phyloP scores from a whole-genome alignment of 2,329 filamentous ascomycete species.

The Aspergillus pseudonomiae region DNA sequence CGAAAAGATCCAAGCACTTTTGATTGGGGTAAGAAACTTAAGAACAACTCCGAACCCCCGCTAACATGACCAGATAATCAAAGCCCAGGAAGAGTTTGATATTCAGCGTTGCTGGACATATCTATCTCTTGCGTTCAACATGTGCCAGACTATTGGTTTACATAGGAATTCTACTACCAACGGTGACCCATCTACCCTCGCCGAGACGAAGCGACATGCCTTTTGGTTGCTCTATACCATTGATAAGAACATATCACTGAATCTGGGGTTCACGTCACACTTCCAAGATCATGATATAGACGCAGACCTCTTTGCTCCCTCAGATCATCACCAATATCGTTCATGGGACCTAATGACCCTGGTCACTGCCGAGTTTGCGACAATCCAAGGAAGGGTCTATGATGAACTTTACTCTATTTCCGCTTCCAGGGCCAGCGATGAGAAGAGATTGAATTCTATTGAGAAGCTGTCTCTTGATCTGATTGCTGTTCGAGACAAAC shows the following conservation, averaged over 20 bases:
- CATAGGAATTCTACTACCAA: slow-evolving; percentile 22
- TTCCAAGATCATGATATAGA: slow-evolving; percentile 34
- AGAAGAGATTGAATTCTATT: slow-evolving; percentile 20
- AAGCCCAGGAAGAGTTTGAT: slow-evolving; percentile 32
- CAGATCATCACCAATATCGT: slow-evolving; percentile 18
- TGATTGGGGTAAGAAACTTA: slow-evolving; percentile 22
- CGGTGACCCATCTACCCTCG: slow-evolving; percentile 16
- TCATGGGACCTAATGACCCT: slow-evolving; percentile 31
- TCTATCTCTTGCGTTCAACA: slow-evolving; percentile 28
- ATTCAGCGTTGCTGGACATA: slow-evolving; percentile 30
- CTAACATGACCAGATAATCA: slow-evolving; percentile 23
- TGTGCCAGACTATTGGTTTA: slow-evolving; percentile 27
- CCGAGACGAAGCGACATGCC: slow-evolving; percentile 26
- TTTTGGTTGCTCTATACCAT: slow-evolving; percentile 32
- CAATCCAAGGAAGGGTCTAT: slow-evolving; percentile 29
- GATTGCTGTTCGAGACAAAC: slow-evolving; percentile 25
- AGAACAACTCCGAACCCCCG: too few species aligned
- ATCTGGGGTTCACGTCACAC: slow-evolving; percentile 27
- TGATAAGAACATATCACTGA: slow-evolving; percentile 31
- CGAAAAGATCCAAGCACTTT: slow-evolving; percentile 27
- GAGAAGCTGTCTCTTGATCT: slow-evolving; percentile 26
- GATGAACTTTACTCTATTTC: slow-evolving; percentile 28
- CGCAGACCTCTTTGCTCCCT: slow-evolving; percentile 22
- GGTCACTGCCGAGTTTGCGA: slow-evolving; percentile 25
- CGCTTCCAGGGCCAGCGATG: slow-evolving; percentile 19